Conservation (phyloP, 805 yeast species). For the Phaffomyces thermotolerans region DNA sequence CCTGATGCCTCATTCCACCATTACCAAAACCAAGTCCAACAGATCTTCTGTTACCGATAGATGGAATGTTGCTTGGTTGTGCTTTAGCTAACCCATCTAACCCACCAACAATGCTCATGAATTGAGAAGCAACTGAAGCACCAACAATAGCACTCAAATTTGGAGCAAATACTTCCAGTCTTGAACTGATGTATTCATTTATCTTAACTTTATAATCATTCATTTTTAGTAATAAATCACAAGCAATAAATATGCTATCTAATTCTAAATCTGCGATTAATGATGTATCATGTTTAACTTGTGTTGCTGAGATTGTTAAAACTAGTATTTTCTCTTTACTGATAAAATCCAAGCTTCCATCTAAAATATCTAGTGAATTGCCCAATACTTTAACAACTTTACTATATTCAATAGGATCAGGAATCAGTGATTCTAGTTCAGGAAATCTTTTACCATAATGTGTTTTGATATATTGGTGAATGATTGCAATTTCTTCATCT, state of each 20-base stretch:
- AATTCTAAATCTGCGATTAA: conserved; percentile 29
- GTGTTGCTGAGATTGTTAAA: conserved; percentile 65
- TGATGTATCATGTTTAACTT: conserved; percentile 28
- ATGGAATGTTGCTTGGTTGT: conserved; percentile 80
- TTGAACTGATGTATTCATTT: conserved; percentile 46
- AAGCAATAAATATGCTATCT: conserved; percentile 33
- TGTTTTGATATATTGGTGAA: conserved; percentile 43
- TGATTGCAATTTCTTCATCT: conserved; percentile 42
- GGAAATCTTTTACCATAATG: conserved; percentile 59
- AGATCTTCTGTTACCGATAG: conserved; percentile 55
- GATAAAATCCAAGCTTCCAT: conserved; percentile 28
- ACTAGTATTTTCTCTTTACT: conserved; percentile 64
- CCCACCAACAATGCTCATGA: conserved; percentile 66
- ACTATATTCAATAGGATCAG: conserved; percentile 57
- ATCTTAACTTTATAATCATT: conserved; percentile 37
- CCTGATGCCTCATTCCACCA: conserved; percentile 51
- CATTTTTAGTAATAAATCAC: conserved; percentile 41
- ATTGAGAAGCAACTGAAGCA: conserved; percentile 61
- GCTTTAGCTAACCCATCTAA: conserved; percentile 53
- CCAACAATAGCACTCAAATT: conserved; percentile 71
- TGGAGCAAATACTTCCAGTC: conserved; percentile 64
- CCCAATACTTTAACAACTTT: conserved; percentile 44
- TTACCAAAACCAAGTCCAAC: conserved; percentile 34
- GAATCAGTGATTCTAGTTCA: conserved; percentile 58
- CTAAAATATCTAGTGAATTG: conserved; percentile 32